These are phyloP conservation scores for Rauvolfia tetraphylla DNA, from an alignment of 257 asterid species.

Conservation along the genomic window DNA sequence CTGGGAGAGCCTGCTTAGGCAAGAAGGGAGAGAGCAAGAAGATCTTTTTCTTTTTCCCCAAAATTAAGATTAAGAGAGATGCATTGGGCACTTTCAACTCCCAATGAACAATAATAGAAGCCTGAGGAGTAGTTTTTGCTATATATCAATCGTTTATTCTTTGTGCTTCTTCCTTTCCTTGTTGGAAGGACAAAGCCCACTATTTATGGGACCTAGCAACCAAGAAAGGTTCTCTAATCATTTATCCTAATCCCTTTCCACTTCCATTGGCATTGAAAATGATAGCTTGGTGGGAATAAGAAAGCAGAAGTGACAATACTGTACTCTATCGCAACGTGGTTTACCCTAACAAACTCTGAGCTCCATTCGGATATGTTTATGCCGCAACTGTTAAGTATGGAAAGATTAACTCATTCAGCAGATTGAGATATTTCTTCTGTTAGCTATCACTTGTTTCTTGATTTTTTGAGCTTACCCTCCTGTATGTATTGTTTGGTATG, in stretches of 20 bases:
- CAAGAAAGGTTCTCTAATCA: slow-evolving; percentile 1
- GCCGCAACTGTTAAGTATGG: neutral
- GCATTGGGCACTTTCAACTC: neutral
- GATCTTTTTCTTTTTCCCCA: neutral
- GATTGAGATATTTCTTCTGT: neutral
- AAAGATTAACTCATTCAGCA: neutral
- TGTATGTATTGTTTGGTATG: neutral
- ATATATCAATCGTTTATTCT: neutral
- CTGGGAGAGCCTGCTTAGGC: neutral
- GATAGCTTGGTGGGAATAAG: slow-evolving; percentile 9
- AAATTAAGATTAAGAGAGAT: neutral
- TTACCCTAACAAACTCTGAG: neutral
- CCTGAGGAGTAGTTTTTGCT: neutral
- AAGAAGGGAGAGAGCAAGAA: neutral
- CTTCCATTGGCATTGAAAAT: neutral
- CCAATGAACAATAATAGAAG: neutral
- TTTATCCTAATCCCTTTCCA: neutral
- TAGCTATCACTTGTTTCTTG: neutral
- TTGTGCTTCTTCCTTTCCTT: slow-evolving; percentile 6
- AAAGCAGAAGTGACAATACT: neutral
- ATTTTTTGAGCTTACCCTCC: neutral
- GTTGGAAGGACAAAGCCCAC: neutral
- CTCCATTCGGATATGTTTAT: neutral
- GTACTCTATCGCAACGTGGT: neutral
- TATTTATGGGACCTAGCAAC: neutral